phyloP scores from a whole-genome alignment of 176 grass and related monocot species.

The Carex scoparia region DNA sequence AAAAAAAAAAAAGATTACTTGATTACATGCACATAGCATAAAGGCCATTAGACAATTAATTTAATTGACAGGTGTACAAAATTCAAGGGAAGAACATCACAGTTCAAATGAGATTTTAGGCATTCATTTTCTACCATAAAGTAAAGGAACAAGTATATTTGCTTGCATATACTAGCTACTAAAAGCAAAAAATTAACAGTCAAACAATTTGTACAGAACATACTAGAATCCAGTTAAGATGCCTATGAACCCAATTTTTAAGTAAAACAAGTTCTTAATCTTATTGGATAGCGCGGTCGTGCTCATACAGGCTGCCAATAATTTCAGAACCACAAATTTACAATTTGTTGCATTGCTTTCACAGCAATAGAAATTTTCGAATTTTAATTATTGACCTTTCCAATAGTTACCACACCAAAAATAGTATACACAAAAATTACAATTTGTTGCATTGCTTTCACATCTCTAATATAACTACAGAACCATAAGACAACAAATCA shows the following conservation, averaged over 20 bases:
- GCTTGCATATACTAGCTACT: not conserved
- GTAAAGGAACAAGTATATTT: not conserved
- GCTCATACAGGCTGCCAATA: not conserved
- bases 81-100: too few species aligned
- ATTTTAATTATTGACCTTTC: not conserved
- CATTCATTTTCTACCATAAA: conserved; percentile 1
- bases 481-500: not conserved
- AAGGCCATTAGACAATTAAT: not conserved
- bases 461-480: not conserved
- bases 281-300: not conserved
- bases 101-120: not conserved
- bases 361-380: not conserved
- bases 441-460: not conserved
- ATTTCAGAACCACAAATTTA: not conserved
- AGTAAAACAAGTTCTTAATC: not conserved
- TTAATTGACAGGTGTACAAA: not conserved
- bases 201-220: not conserved
- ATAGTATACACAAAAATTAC: not conserved
- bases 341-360: not conserved
- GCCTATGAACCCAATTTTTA: not conserved
- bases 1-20: not conserved
- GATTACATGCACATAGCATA: not conserved
- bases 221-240: not conserved
- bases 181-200: not conserved
- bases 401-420: not conserved